phyloP scores from a whole-genome alignment of 345 rosid genomes.

The Angophora floribunda region DNA sequence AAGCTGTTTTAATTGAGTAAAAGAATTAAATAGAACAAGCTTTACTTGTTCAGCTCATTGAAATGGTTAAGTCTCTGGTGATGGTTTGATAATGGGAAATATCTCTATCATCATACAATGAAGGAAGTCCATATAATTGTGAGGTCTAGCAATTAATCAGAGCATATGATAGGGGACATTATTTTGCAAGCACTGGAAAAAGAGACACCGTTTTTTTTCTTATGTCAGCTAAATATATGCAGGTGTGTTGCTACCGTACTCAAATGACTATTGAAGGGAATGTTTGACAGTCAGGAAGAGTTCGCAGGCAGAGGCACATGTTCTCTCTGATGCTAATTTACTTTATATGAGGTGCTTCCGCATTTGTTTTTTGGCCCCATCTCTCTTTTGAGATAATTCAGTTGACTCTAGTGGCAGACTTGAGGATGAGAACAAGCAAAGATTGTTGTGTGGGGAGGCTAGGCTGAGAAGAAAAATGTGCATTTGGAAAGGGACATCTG shows the following conservation, averaged over 20 bases:
- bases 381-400: neutral
- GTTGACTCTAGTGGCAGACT: neutral
- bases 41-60: neutral
- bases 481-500: neutral
- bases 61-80: neutral
- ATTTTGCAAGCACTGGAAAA: neutral
- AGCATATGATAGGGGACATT: neutral
- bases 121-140: neutral
- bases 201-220: neutral
- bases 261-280: neutral
- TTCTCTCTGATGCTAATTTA: neutral
- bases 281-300: neutral
- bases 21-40: neutral
- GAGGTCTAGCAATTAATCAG: neutral
- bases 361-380: neutral
- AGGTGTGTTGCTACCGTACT: neutral
- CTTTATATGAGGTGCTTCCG: neutral
- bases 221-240: neutral
- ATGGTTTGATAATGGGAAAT: neutral
- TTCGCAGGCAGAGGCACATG: neutral
- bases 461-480: neutral
- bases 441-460: neutral
- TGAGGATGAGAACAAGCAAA: neutral
- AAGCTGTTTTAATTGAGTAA: neutral
- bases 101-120: neutral